Evolutionary conservation across 805 yeast genomes (phyloP).

Genomic region (Pichia pseudocactophila): DNA sequence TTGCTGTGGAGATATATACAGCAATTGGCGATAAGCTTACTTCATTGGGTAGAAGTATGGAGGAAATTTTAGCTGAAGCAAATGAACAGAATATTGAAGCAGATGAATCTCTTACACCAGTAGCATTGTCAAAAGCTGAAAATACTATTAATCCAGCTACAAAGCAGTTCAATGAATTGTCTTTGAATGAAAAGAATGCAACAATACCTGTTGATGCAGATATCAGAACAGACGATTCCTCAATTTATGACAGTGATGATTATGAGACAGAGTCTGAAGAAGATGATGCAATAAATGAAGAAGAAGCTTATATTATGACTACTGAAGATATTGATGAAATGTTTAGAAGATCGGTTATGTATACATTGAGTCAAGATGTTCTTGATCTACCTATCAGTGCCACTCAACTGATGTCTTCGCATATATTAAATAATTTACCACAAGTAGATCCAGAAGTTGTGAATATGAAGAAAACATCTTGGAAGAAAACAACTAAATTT

Average conservation of each 20-base stretch:
- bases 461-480: slow-evolving; percentile 69
- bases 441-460: slow-evolving; percentile 43
- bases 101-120: neutral
- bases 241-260: neutral
- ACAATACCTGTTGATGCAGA: slow-evolving; percentile 2
- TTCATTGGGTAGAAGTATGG: slow-evolving; percentile 33
- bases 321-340: slow-evolving; percentile 67
- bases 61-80: slow-evolving; percentile 3
- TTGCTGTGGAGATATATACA: slow-evolving; percentile 71
- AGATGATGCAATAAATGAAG: slow-evolving; percentile 15
- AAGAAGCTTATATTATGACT: slow-evolving; percentile 31
- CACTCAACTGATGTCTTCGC: slow-evolving; percentile 66
- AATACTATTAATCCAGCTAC: neutral
- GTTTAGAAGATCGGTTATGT: slow-evolving; percentile 61
- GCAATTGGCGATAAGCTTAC: slow-evolving; percentile 57
- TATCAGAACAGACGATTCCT: neutral
- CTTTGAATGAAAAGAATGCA: too few species aligned
- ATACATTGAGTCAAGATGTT: slow-evolving; percentile 51
- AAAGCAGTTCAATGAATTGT: neutral
- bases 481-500: slow-evolving; percentile 84
- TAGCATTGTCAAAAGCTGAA: slow-evolving; percentile 5
- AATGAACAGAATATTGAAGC: neutral
- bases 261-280: slow-evolving; percentile 5
- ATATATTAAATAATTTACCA: slow-evolving; percentile 67
- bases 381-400: slow-evolving; percentile 60